Base-by-base conservation (phyloP, 1,284 basidiomycete genomes). In the Papiliotrema laurentii region DNA sequence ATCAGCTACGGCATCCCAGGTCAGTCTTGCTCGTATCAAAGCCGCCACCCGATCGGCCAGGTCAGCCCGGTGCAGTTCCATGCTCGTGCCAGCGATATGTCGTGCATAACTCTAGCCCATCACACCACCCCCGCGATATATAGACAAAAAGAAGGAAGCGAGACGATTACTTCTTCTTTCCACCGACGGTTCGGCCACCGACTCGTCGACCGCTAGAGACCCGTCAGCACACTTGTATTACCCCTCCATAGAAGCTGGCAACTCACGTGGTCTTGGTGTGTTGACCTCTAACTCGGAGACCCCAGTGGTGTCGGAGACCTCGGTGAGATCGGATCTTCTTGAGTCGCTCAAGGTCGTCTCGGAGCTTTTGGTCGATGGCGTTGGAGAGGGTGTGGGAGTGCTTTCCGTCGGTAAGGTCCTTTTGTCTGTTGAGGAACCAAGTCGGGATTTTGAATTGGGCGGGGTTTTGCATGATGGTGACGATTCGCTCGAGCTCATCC, bases 291-390 rank as follows among this genome's bases (percentile, higher is more conserved):
- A 92, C 90, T 72, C 91, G 86, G 62, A 96, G 80, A 61, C 89
- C 89, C 90, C 92, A 96, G 83, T 84, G 93, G 78, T 98, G 94
- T 75, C 96, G 83, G 64, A 99, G 83, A 81, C 96, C 94, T 79
- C 96, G 86, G 78, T 99, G 96, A 50, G 92, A 89, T 66, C 93
- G 85, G 75, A 99, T 99, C 83, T 98, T 98, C 87, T 98, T 98
- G 77, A 98, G 78, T 59, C 96, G 83, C 81, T 98, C 96, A 54
- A 98, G 81, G 76, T 99, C 96, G 51, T 98, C 96, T 79, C 96
- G 91, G 62, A 97, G 81, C 80, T 97, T 97, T 61, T 92, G 94
- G 81, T 98, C 96, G 59, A 99, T 89, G 68, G 83, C 84, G 81
- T 98, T 98, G 60, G 96, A 97, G 51, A 99, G 79, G 57, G 97